Percentiles rank a stretch among this genome's conserved stretches.
phyloP scores from a whole-genome alignment of 495 filamentous ascomycete genomes.

The Emericellopsis terricola region DNA sequence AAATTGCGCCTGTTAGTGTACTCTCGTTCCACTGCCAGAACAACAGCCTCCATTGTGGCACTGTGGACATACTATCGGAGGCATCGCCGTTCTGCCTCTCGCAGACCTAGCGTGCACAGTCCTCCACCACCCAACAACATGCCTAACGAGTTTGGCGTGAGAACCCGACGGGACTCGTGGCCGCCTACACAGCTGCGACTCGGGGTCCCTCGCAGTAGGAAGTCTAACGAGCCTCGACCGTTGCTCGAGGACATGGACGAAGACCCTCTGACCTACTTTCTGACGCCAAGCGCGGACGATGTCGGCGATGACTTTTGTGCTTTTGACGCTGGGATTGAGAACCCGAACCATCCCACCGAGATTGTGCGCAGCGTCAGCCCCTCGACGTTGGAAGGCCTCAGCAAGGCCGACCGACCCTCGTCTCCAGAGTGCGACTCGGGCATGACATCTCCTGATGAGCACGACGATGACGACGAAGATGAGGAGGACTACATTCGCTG shows the following conservation, averaged over 20 bases:
- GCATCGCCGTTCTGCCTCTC: not conserved
- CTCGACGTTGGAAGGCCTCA: constrained; percentile 25
- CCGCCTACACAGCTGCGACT: constrained; percentile 4
- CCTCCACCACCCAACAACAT: not conserved
- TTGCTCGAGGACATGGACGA: constrained; percentile 18
- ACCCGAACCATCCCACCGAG: constrained; percentile 18
- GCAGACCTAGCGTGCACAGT: not conserved
- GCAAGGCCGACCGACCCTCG: constrained; percentile 8
- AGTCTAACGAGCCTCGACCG: constrained; percentile 1
- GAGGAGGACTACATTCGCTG: constrained; percentile 25
- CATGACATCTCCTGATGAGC: constrained; percentile 11
- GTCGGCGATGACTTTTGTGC: constrained; percentile 18
- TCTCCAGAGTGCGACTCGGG: constrained; percentile 13
- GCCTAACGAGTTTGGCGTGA: not conserved
- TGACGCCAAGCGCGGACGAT: constrained; percentile 20
- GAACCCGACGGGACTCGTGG: constrained; percentile 4
- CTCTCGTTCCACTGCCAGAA: too few relatives aligned
- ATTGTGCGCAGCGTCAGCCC: constrained; percentile 28
- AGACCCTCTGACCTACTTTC: constrained; percentile 29
- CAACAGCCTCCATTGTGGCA: not conserved
- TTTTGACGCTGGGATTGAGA: constrained; percentile 32
- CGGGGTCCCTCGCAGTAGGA: not conserved
- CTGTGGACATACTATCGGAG: not conserved
- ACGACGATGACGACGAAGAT: too few relatives aligned
- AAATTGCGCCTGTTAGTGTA: too few relatives aligned